Evolutionary conservation across 768 basidiomycete genomes (phyloP), one percentile per base, ranked within the genome.

Genomic region (Gymnopilus dilepis): DNA sequence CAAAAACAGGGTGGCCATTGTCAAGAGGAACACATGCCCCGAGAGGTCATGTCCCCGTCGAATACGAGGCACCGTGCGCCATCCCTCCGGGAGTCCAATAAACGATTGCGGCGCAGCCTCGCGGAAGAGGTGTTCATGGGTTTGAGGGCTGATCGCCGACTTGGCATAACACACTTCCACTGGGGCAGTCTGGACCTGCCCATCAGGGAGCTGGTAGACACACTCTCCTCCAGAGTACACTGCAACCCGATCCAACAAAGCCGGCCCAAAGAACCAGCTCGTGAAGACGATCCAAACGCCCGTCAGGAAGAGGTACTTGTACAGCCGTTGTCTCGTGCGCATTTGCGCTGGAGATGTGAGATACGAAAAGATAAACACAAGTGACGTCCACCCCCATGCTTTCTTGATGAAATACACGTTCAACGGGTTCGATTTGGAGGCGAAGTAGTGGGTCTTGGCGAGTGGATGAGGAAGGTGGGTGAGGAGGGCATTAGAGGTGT

Each of bases 11-110:
- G 83, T 77, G 13, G 88, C 81, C 79, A 97, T 84, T 2, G 90
- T 90, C 64, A 98, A 82, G 62, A 99, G 82, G 78, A 97, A 98
- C 30, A 95, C 80, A 70, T 98, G 97, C 6, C 97, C 97, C 0
- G 94, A 96, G 13, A 98, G 86, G 68, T 99, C 97, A 72, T 97
- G 95, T 0, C 97, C 97, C 41, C 81, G 84, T 56, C 86, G 82
- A 64, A 97, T 76, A 28, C 90, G 78, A 8, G 95, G 92, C 2
- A 73, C 67, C 0, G 76, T 76, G 28, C 70, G 72, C 84, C 83
- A 89, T 13, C 76, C 79, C 1, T 48, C 72, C 1, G 80, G 40
- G 19, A 56, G 54, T 5, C 42, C 42, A 17, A 33, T 52, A 50
- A 31, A 55, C 12, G 37, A n/a, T n/a, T 31, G 17, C 59, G 56